phyloP scores from a whole-genome alignment of 1,284 basidiomycete genomes.

The Caloboletus firmus region DNA sequence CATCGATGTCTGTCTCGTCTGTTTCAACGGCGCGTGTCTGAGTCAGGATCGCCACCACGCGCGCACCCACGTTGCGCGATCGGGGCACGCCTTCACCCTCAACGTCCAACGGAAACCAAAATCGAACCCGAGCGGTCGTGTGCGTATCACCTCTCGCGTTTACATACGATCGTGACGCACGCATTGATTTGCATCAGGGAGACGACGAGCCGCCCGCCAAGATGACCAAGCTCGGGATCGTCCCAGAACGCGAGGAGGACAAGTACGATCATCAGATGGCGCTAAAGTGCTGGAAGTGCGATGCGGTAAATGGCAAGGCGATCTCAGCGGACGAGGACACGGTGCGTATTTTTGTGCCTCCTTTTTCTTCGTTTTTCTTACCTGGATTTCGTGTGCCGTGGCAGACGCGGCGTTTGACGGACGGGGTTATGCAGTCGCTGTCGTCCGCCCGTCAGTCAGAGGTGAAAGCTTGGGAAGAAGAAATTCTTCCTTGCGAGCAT shows the following conservation, averaged over 20 bases:
- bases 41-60: constrained; percentile 67
- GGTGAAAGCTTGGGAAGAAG: constrained; percentile 98
- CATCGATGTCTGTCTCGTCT: constrained; percentile 86
- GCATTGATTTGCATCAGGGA: constrained; percentile 32
- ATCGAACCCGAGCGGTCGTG: constrained; percentile 62
- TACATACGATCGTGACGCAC: no score
- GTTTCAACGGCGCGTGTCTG: constrained; percentile 92
- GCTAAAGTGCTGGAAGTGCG: constrained; percentile 80
- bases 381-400: fast-evolving
- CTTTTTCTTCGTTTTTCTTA: no score
- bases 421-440: constrained; percentile 79
- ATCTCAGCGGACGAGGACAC: constrained; percentile 30
- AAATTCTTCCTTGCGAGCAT: constrained; percentile 87
- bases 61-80: constrained; percentile 66
- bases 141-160: constrained; percentile 41
- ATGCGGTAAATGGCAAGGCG: constrained; percentile 51
- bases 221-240: constrained; percentile 88
- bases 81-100: constrained; percentile 75
- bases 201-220: constrained; percentile 80
- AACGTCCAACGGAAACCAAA: constrained; percentile 82
- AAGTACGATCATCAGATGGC: constrained; percentile 73
- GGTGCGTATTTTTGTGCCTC: constrained; percentile 1
- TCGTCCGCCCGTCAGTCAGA: constrained; percentile 91
- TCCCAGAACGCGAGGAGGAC: constrained; percentile 85
- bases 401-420: constrained; percentile 58